Evolutionary conservation across 2,329 filamentous ascomycete genomes (phyloP), one percentile per base, ranked within the genome.

Genomic region (Teratosphaeria viscida): DNA sequence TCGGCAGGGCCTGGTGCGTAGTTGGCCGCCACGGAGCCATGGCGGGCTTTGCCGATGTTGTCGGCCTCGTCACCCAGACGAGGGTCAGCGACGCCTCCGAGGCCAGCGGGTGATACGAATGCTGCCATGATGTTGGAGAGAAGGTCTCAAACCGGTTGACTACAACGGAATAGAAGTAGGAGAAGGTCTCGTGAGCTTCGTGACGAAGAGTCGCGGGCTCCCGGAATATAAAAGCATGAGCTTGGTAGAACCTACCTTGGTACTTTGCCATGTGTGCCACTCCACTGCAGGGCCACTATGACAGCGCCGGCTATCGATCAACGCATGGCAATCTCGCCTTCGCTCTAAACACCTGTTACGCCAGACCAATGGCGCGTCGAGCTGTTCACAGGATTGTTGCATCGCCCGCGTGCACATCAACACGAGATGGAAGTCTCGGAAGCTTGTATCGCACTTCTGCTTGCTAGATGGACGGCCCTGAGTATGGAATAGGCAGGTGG

Each of bases 61-160:
- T 54, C 53, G 19, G 34, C 53, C 16, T 32, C 53, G 27, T 49
- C 53, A 26, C 27, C 27, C 23, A 32, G 47, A 39, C 62, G 60
- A 49, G 60, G 57, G 54, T 65, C 62, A 16, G 59, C 60, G 11
- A 59, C 57, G 29, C 56, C 59, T 35, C 63, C 63, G 14, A 64
- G 47, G 32, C 19, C 39, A 23, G 57, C 57, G 10, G 34, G 27
- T 32, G 53, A 54, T 8, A 57, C 29, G 23, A 26, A 32, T 7
- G 23, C 29, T 16, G 54, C 54, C 54, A 43, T 56, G 54, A 12
- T 53, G 37, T 7, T 49, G n/a, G n/a, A 19, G 8, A 23, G n/a
- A 16, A 49, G 4, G 43, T n/a, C 43, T 49, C 19, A 49, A 12
- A 2, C 43, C 16, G 11, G 3, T 49, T 23, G 8, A n/a, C 19